Evolutionary conservation across 1,284 basidiomycete genomes (phyloP), one percentile per base, ranked within the genome.

Genomic region (Bothia castanella): DNA sequence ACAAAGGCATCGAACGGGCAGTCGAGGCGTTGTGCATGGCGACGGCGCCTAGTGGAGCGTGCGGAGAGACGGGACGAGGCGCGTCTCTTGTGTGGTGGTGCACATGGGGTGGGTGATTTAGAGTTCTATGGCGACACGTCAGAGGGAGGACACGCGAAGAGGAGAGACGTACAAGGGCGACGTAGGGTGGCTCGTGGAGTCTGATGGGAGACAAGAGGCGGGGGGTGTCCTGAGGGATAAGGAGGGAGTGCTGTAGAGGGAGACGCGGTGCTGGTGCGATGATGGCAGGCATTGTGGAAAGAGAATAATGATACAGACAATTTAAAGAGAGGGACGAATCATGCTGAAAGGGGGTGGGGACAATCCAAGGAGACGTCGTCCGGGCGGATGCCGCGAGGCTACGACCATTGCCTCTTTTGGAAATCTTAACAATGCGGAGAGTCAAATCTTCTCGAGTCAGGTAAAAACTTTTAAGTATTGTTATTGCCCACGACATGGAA

Each of bases 51-150:
- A 25, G 55, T 42, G 17, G 59, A 57, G 54, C 63, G 73, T 38
- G 56, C 58, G 42, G 46, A 34, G 32, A 48, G 47, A 36, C 58
- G 67, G 20, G 59, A 58, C 39, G 56, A 47, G 10, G 56, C 31
- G 12, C 63, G 62, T 45, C 69, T 61, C 58, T 70, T 72, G 58
- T 62, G 57, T 42, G 70, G 49, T 39, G 56, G 32, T 32, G 54
- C 64, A 50, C 72, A 73, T 29, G 72, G 71, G 14, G 69, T 62
- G 25, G 70, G 71, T 17, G 72, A 72, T 42, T 71, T 71, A 8
- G 68, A 54, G 45, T 58, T 68, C 69, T 74, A 56, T 16, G 43
- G 46, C 2, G 47, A n/a, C 13, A 16, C 2, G 47, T 69, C n/a
- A 66, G 45, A n/a, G 1, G 6, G 14, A n/a, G 21, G 7, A 20